A percentile compares a stretch with the other conserved stretches of the same genome.
Conservation (phyloP, 1,284 basidiomycete genomes). For the Naganishia sp. region DNA sequence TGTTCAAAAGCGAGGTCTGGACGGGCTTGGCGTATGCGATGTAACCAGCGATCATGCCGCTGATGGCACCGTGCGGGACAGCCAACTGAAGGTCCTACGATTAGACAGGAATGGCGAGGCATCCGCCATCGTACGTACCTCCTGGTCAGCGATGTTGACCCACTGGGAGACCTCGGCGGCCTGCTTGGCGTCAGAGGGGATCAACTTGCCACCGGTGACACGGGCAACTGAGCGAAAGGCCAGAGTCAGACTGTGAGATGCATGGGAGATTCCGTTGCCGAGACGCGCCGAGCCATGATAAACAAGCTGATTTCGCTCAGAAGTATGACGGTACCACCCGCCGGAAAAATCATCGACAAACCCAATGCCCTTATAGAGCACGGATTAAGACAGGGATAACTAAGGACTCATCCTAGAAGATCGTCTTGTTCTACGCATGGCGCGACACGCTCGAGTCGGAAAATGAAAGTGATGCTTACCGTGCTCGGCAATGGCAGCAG, state of each 20-base stretch:
- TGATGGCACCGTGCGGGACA: slow-evolving; percentile 51
- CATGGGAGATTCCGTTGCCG: neutral
- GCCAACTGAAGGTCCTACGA: slow-evolving; percentile 41
- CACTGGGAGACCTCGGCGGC: slow-evolving; percentile 69
- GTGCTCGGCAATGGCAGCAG: slow-evolving; percentile 79
- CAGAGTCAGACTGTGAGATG: slow-evolving; percentile 4
- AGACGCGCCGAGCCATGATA: too few relatives aligned
- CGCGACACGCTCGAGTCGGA: slow-evolving; percentile 37
- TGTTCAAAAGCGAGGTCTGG: slow-evolving; percentile 32
- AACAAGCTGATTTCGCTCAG: slow-evolving; percentile 42
- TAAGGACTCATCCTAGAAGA: slow-evolving; percentile 55
- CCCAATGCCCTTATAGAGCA: slow-evolving; percentile 10
- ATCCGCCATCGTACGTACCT: slow-evolving; percentile 52
- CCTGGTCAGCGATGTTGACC: slow-evolving; percentile 65
- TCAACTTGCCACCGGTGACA: slow-evolving; percentile 66
- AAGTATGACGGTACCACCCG: slow-evolving; percentile 57
- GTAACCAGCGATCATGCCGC: slow-evolving; percentile 53
- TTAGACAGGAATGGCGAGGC: neutral
- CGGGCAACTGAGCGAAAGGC: slow-evolving; percentile 63
- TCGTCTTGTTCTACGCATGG: slow-evolving; percentile 15
- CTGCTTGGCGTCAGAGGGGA: slow-evolving; percentile 62
- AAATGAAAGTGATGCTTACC: slow-evolving; percentile 63
- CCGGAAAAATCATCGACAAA: slow-evolving; percentile 63
- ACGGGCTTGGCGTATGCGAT: slow-evolving; percentile 67
- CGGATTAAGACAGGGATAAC: slow-evolving; percentile 68